phyloP scores from a whole-genome alignment of 768 basidiomycete species.

The Fistulinella prunicolor region DNA sequence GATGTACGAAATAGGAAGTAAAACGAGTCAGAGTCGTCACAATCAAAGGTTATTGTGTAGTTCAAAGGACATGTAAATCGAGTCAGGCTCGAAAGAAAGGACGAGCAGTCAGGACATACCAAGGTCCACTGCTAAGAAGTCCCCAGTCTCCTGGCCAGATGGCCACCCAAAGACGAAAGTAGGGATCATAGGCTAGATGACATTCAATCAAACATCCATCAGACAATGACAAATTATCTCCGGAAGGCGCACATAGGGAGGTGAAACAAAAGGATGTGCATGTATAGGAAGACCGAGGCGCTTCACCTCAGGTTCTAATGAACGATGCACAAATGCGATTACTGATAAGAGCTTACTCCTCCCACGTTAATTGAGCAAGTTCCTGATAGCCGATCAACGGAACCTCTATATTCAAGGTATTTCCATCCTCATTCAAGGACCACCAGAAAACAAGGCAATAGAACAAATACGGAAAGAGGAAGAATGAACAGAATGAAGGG shows the following conservation, averaged over 20 bases:
- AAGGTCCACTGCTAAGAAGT: conserved; percentile 87
- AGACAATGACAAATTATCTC: conserved; percentile 5
- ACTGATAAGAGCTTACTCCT: not conserved
- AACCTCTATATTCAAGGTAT: not conserved
- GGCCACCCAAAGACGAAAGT: conserved; percentile 98
- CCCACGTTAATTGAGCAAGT: not conserved
- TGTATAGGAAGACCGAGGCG: not conserved
- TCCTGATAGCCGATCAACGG: not conserved
- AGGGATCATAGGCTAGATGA: conserved; percentile 96
- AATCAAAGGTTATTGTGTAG: not conserved
- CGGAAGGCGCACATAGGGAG: conserved; percentile 2
- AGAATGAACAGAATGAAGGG: not conserved
- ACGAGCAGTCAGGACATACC: conserved; percentile 45
- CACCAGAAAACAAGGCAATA: conserved; percentile 1
- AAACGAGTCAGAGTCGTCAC: too few relatives aligned
- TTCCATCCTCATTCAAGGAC: conserved; percentile 3
- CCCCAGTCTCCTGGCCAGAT: conserved; percentile 81
- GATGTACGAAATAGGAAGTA: too few relatives aligned
- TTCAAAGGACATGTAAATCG: not conserved
- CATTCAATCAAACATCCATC: conserved; percentile 6
- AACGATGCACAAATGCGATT: not conserved
- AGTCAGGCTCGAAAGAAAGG: not conserved
- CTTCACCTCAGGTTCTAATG: too few relatives aligned
- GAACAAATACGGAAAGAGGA: conserved; percentile 4
- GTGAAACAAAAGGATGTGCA: not conserved